These are phyloP conservation scores for Colletotrichum tofieldiae DNA, from an alignment of 2,329 filamentous ascomycete species.

Conservation along the genomic window DNA sequence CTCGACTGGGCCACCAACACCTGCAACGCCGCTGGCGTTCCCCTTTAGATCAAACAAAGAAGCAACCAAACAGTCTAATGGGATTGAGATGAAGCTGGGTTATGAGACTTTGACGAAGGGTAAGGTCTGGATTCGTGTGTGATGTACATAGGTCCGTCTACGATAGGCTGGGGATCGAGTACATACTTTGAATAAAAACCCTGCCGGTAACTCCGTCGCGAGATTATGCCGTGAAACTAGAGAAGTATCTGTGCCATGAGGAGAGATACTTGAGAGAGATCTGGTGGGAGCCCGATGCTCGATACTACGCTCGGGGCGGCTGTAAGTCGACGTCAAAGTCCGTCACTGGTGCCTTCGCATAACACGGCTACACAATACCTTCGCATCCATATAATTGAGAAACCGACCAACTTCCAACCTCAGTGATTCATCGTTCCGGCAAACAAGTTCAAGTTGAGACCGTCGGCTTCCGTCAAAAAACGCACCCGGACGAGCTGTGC, in stretches of 20 bases:
- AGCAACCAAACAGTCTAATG: neutral
- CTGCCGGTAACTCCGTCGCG: too few species aligned
- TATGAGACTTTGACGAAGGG: neutral
- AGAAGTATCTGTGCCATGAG: neutral
- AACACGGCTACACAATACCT: neutral
- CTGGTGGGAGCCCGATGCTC: neutral
- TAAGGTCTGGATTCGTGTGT: neutral
- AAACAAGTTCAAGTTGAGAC: neutral
- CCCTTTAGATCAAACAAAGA: neutral
- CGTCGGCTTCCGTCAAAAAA: too few species aligned
- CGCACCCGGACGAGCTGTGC: too few species aligned
- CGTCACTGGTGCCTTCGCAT: neutral
- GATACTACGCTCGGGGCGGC: neutral
- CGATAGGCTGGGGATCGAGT: neutral
- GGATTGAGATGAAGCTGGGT: neutral
- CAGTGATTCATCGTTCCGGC: neutral
- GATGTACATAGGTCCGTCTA: neutral
- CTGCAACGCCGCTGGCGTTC: slow-evolving; percentile 32
- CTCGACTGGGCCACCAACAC: slow-evolving; percentile 27
- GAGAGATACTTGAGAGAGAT: neutral
- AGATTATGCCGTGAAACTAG: too few species aligned
- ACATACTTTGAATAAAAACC: neutral
- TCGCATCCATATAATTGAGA: too few species aligned
- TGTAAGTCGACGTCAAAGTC: neutral
- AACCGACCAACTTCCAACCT: neutral